Evolutionary conservation across 2,329 filamentous ascomycete genomes (phyloP), one percentile per base, ranked within the genome.

Genomic region (Zopfia rhizophila): DNA sequence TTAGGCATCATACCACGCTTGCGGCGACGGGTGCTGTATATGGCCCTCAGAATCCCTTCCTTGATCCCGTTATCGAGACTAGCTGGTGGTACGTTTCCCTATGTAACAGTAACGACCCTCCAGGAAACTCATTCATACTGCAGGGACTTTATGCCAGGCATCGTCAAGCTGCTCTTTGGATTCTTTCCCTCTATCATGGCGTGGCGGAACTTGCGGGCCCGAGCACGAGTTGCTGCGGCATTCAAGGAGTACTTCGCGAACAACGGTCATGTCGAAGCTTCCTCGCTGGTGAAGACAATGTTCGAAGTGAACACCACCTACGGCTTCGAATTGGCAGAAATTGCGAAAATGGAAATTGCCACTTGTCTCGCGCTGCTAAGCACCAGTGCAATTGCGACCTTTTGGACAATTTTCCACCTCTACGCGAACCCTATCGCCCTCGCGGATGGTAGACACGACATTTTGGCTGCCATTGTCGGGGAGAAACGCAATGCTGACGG

Each of bases 381-480:
- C 13, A 79, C 76, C 38, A 75, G 72, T 1, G 60, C 64, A 0
- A 71, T 73, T 0, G 57, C 73, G 0, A 45, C 66, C 0, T 77
- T 78, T 51, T 78, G 75, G 76, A 60, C 70, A 7, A 41, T 76
- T 1, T 68, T 70, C 17, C 60, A 73, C 11, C 52, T 78, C 8
- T 60, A 69, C 23, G 71, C 73, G 0, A 47, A 72, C 17, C 62
- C 67, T 0, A 23, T 28, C 0, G 49, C 72, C 0, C 53, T 75
- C 1, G 22, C 33, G 2, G 60, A 61, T 1, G 60, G 69, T 29
- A 67, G 73, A n/a, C 30, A 56, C 5, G 72, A 74, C 45, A 30
- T 72, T 1, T 7, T 36, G 5, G 37, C 24, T 11, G 39, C 55
- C 10, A 31, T 45, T n/a, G 30, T 38, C 11, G 23, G n/a, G n/a